phyloP scores from a whole-genome alignment of 1,284 basidiomycete species.

The Malassezia equina region DNA sequence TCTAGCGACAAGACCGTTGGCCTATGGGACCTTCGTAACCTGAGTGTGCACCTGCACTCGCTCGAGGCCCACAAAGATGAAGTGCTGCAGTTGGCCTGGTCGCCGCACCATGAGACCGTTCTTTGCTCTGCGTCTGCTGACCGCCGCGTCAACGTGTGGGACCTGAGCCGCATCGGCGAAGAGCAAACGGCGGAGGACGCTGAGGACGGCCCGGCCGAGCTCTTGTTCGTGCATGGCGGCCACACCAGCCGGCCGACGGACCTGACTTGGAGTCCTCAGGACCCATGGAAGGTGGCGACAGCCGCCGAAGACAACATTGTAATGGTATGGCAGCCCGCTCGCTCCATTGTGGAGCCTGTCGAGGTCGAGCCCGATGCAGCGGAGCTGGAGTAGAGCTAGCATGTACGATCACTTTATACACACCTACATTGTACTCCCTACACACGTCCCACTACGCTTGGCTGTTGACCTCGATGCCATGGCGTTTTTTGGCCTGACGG shows the following conservation, averaged over 20 bases:
- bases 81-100: slow-evolving; percentile 87
- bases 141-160: slow-evolving; percentile 89
- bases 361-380: slow-evolving; percentile 15
- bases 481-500: slow-evolving; percentile 16
- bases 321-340: slow-evolving; percentile 33
- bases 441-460: background rate
- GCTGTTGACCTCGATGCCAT: background rate
- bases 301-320: slow-evolving; percentile 46
- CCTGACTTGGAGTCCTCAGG: slow-evolving; percentile 41
- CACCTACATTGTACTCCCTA: background rate
- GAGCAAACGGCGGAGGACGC: slow-evolving; percentile 97
- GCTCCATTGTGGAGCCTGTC: slow-evolving; percentile 15
- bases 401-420: background rate
- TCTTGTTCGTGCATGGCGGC: slow-evolving; percentile 46
- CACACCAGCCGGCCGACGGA: slow-evolving; percentile 44
- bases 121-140: slow-evolving; percentile 64
- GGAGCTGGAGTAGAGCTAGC: slow-evolving; percentile 11
- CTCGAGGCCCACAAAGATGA: slow-evolving; percentile 92
- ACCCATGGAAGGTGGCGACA: slow-evolving; percentile 39
- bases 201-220: slow-evolving; percentile 75
- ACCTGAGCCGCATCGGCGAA: slow-evolving; percentile 78
- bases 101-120: slow-evolving; percentile 62
- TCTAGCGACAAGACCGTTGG: slow-evolving; percentile 88
- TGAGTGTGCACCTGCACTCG: slow-evolving; percentile 66
- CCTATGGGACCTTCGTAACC: slow-evolving; percentile 77